phyloP scores from a whole-genome alignment of 2,329 filamentous ascomycete species.

The Neurospora sp. region DNA sequence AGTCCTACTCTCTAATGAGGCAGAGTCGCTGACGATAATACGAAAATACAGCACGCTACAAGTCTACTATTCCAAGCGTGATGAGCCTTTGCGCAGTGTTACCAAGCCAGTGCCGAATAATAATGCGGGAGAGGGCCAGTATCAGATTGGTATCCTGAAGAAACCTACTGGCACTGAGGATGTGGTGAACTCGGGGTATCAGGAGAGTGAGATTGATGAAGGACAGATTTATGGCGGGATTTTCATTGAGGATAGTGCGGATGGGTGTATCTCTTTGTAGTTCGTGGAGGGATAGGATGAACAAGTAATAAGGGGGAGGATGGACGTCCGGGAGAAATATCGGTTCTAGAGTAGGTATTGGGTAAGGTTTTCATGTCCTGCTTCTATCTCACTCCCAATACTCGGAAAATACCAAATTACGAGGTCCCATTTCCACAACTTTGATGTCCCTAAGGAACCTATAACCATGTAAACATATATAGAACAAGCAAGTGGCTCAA shows the following conservation, averaged over 20 bases:
- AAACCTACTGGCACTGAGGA: constrained; percentile 41
- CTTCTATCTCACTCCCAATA: not conserved
- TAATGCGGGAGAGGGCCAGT: constrained; percentile 42
- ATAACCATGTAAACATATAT: not conserved
- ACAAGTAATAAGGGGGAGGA: too few species aligned
- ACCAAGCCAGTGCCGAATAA: constrained; percentile 36
- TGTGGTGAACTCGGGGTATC: constrained; percentile 39
- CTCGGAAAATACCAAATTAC: not conserved
- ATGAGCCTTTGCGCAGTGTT: constrained; percentile 35
- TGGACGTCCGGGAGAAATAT: too few species aligned
- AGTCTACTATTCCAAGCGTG: constrained; percentile 44
- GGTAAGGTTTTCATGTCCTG: not conserved
- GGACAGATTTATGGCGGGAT: constrained; percentile 40
- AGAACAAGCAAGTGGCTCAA: not conserved
- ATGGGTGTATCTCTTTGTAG: constrained; percentile 31
- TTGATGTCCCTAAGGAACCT: not conserved
- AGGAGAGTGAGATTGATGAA: constrained; percentile 35
- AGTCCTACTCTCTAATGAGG: too few species aligned
- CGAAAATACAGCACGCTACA: constrained; percentile 35
- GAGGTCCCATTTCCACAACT: not conserved
- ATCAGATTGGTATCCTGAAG: constrained; percentile 50
- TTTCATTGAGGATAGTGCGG: constrained; percentile 37
- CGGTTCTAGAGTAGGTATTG: not conserved
- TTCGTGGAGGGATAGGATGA: not conserved
- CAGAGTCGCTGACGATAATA: too few species aligned